Base-by-base conservation (phyloP, 2,329 filamentous ascomycete species). In the Colletotrichum sp. region DNA sequence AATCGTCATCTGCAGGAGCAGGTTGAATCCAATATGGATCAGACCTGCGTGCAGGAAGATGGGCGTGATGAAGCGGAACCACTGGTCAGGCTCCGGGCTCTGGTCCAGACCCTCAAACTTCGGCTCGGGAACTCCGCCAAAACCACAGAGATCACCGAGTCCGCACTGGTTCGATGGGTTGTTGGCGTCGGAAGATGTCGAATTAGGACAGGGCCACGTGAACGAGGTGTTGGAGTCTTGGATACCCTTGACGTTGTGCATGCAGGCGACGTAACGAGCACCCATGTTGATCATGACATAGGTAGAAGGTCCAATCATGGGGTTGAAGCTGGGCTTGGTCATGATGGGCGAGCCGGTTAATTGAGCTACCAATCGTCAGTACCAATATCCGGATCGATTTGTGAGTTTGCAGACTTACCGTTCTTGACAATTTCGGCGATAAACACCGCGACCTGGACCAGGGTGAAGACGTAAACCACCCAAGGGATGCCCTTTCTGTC, bases 281-380 rank as follows among this genome's bases (percentile, higher is more conserved):
- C 97, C 97, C 95, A 99, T 98, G 85, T 98, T 98, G 87, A 99
- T 98, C 80, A 98, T 92, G 28, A 99, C 92, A 80, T 95, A 95
- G 2, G 93, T 91, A 7, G 96, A 98, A 1, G 97, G 97, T 0
- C 97, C 97, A 81, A 99, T 98, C 95, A 99, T 98, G 75, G 95
- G 94, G 86, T 99, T 99, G 87, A 99, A 98, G 18, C 90, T 90
- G 2, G 97, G 97, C 72, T 96, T 91, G 69, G 93, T 96, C 87
- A 93, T 91, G 81, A 95, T 95, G 24, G 94, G 91, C 28, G 94
- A 93, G 70, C 94, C 94, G 1, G 96, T 98, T 34, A 96, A 87
- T 79, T 94, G 89, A 69, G 90, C 94, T 96, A 59, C 7, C 18
- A 9, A 15, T n/a, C 18, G 72, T 78, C 52, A 78, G 76, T 32